Conservation (phyloP, 805 yeast species). For the Metschnikowia matae region DNA sequence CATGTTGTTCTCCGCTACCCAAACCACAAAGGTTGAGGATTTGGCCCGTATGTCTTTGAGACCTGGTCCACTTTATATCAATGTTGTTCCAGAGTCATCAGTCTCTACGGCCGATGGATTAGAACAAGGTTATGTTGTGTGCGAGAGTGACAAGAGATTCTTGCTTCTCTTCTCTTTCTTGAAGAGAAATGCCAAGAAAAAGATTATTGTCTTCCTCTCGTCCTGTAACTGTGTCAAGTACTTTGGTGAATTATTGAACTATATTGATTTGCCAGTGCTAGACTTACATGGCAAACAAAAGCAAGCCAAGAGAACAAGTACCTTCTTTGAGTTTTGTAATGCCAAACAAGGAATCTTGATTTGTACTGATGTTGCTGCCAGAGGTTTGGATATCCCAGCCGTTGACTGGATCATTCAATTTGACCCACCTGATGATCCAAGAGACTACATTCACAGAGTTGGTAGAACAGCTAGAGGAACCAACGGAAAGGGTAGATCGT, state of each 20-base stretch:
- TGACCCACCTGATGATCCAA: conserved; percentile 99
- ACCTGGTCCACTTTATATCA: conserved; percentile 89
- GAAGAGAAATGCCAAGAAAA: conserved; percentile 88
- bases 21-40: conserved; percentile 97
- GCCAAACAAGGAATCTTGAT: conserved; percentile 90
- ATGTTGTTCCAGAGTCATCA: conserved; percentile 80
- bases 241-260: conserved; percentile 90
- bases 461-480: conserved; percentile 98
- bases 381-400: conserved; percentile 97
- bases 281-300: conserved; percentile 98
- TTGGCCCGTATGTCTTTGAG: conserved; percentile 93
- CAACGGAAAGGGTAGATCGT: conserved; percentile 83
- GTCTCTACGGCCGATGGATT: conserved; percentile 93
- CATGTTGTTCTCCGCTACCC: conserved; percentile 98
- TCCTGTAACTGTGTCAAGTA: conserved; percentile 97
- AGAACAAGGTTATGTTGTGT: conserved; percentile 97
- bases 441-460: conserved; percentile 97
- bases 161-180: conserved; percentile 85
- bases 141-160: conserved; percentile 94
- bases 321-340: conserved; percentile 96
- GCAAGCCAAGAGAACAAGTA: conserved; percentile 97
- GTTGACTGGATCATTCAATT: conserved; percentile 99
- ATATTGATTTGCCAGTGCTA: conserved; percentile 93
- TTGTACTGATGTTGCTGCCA: conserved; percentile 98
- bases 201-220: conserved; percentile 88